Evolutionary conservation across 2,329 filamentous ascomycete genomes (phyloP).

Genomic region (Scedosporium boydii): DNA sequence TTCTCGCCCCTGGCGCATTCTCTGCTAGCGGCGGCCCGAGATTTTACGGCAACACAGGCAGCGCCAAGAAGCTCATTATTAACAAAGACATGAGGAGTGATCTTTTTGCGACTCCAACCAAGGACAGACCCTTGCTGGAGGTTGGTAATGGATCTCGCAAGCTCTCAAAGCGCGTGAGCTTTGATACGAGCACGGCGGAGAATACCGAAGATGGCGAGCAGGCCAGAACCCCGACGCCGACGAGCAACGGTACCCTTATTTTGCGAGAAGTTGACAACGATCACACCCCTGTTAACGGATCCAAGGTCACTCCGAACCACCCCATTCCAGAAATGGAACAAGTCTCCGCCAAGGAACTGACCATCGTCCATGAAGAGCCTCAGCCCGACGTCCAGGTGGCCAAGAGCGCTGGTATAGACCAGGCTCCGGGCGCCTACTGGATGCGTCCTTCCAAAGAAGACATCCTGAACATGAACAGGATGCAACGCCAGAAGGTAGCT

Average conservation of each 20-base stretch:
- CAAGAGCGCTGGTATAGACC: slow-evolving; percentile 23
- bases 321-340: slow-evolving; percentile 59
- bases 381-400: slow-evolving; percentile 17
- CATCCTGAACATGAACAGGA: slow-evolving; percentile 68
- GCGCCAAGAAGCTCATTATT: slow-evolving; percentile 85
- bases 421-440: slow-evolving; percentile 71
- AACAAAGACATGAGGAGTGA: slow-evolving; percentile 77
- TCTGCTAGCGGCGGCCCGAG: slow-evolving; percentile 56
- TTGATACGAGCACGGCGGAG: slow-evolving; percentile 58
- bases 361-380: slow-evolving; percentile 68
- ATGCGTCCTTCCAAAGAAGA: slow-evolving; percentile 69
- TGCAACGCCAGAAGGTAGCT: slow-evolving; percentile 64
- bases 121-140: slow-evolving; percentile 35
- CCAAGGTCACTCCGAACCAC: slow-evolving; percentile 7
- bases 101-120: slow-evolving; percentile 52
- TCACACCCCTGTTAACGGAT: slow-evolving; percentile 13
- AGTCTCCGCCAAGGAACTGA: slow-evolving; percentile 64
- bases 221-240: slow-evolving; percentile 29
- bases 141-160: slow-evolving; percentile 33
- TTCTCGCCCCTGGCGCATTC: slow-evolving; percentile 78
- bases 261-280: slow-evolving; percentile 18
- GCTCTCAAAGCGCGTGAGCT: slow-evolving; percentile 82
- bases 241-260: slow-evolving; percentile 23
- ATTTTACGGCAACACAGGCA: slow-evolving; percentile 52
- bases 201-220: slow-evolving; percentile 29